These are phyloP conservation scores for Pichia sp. DNA, from an alignment of 1,139 yeast genomes.

Conservation along the genomic window DNA sequence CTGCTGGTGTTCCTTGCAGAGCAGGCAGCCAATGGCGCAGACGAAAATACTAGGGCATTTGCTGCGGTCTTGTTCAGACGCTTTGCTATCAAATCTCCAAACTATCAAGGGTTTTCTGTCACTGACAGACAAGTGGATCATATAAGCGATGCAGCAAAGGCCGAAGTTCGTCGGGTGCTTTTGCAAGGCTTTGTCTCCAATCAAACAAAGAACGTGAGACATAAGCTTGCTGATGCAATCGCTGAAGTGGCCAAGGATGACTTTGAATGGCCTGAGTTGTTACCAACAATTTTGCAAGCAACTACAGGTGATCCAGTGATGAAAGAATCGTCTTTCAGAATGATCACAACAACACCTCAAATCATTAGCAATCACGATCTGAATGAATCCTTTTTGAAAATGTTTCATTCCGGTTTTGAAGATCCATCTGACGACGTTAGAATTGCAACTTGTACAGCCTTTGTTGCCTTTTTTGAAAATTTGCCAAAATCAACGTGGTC, in stretches of 20 bases:
- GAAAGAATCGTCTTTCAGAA: constrained; percentile 88
- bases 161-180: constrained; percentile 60
- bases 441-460: constrained; percentile 88
- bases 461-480: constrained; percentile 81
- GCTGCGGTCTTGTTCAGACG: constrained; percentile 88
- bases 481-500: constrained; percentile 79
- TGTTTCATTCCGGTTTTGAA: constrained; percentile 74
- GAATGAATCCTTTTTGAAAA: constrained; percentile 56
- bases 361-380: constrained; percentile 55
- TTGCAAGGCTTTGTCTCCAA: constrained; percentile 68
- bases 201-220: constrained; percentile 72
- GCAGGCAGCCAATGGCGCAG: constrained; percentile 61
- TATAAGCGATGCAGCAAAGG: constrained; percentile 53
- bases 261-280: constrained; percentile 68
- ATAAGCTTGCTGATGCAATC: constrained; percentile 88
- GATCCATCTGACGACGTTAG: constrained; percentile 79
- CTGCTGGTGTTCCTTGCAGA: constrained; percentile 77
- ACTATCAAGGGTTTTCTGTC: constrained; percentile 48
- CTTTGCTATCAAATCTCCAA: constrained; percentile 74
- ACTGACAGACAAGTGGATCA: constrained; percentile 77
- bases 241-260: constrained; percentile 83
- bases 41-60: constrained; percentile 56
- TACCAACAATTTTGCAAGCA: constrained; percentile 72
- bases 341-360: constrained; percentile 79
- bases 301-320: constrained; percentile 56